Base-by-base conservation (phyloP, 2,329 filamentous ascomycete species). In the Fusarium concolor region DNA sequence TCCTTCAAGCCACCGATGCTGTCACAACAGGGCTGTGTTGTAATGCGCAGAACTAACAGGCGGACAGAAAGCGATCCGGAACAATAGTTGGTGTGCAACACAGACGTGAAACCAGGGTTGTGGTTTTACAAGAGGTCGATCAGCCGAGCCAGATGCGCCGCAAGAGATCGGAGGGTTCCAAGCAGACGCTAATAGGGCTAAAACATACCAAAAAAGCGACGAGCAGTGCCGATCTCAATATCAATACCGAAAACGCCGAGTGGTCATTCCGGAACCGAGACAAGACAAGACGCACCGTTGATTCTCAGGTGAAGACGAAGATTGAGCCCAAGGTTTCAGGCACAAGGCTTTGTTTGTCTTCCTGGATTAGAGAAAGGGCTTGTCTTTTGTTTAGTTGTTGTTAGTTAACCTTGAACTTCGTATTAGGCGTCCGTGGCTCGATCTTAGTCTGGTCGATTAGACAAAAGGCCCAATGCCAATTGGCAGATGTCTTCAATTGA, bases 201-300 rank as follows among this genome's bases (percentile, higher is more conserved):
- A 50, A 58, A 46, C 50, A 50, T 43, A 56, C 66, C 31, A 59
- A 70, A 69, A 47, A 37, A 33, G 57, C 37, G 57, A 53, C 37
- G 52, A 38, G 37, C 31, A 56, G 54, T 17, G 67, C 15, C 43
- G 67, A 69, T 69, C 67, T 49, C 53, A 67, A 64, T 70, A 56
- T 47, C 53, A 63, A 53, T 70, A 47, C 52, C 66, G 66, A 57
- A 55, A 55, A n/a, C 20, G 51, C 66, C 53, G 62, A 63, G 29
- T 28, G 44, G 42, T 44, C 41, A 69, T 67, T 69, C 56, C 56
- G 24, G 22, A 64, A 26, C 59, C 41, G 42, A 62, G 39, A 62
- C 22, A 54, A 54, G 50, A 41, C 43, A 69, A 47, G 24, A 55
- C 42, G 15, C 42, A 55, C 46, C 42, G 42, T 55, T 57, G 18